Evolutionary conservation across 768 basidiomycete genomes (phyloP).

Genomic region (Agrocybe pediades): DNA sequence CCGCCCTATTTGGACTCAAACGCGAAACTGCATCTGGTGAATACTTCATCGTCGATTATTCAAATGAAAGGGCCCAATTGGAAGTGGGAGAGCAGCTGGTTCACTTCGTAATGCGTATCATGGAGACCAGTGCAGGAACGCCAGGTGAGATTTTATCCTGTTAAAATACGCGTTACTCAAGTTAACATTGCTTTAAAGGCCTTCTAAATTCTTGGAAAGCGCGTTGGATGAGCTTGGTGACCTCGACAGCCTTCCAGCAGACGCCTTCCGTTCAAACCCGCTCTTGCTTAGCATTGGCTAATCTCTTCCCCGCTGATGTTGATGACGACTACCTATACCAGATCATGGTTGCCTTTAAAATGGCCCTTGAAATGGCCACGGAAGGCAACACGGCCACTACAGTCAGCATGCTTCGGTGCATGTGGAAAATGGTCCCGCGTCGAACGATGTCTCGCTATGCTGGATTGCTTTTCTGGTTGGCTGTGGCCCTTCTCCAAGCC

Average conservation of each 20-base stretch:
- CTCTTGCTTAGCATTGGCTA: slow-evolving; percentile 81
- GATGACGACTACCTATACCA: slow-evolving; percentile 95
- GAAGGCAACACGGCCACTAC: slow-evolving; percentile 72
- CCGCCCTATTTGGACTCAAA: slow-evolving; percentile 73
- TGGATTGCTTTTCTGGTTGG: slow-evolving; percentile 82
- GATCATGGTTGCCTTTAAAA: slow-evolving; percentile 85
- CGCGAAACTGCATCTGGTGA: slow-evolving; percentile 70
- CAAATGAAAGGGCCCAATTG: slow-evolving; percentile 56
- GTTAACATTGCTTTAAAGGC: slow-evolving; percentile 40
- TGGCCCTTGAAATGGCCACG: slow-evolving; percentile 65
- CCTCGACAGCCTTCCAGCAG: slow-evolving; percentile 87
- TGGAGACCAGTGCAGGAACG: slow-evolving; percentile 67
- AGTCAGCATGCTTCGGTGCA: slow-evolving; percentile 87
- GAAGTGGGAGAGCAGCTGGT: slow-evolving; percentile 70
- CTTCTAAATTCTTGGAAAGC: slow-evolving; percentile 89
- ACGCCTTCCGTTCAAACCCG: slow-evolving; percentile 87
- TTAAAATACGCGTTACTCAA: not conserved
- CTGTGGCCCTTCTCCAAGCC: slow-evolving; percentile 79
- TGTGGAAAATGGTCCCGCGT: slow-evolving; percentile 75
- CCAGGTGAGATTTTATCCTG: slow-evolving; percentile 50
- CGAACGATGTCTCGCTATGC: slow-evolving; percentile 74
- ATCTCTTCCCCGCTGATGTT: slow-evolving; percentile 81
- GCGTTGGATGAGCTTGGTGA: slow-evolving; percentile 89
- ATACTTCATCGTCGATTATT: slow-evolving; percentile 57
- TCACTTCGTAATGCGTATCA: slow-evolving; percentile 58